These are phyloP conservation scores for Colletotrichum tanaceti DNA, from an alignment of 2,329 filamentous ascomycete genomes.

Conservation along the genomic window DNA sequence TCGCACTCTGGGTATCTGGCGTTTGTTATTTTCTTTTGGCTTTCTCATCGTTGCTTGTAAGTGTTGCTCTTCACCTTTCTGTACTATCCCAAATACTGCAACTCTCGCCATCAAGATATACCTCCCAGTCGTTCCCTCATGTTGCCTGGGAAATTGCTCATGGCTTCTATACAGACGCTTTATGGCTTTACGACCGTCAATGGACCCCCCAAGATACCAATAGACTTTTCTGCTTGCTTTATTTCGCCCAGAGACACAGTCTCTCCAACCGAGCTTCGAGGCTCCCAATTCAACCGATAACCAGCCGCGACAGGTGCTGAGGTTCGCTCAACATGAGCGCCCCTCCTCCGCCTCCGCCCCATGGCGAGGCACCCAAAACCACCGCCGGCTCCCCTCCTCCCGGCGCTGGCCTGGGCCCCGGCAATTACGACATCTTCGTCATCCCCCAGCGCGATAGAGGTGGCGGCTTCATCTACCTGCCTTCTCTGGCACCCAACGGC, in stretches of 20 bases:
- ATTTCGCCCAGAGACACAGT: background rate
- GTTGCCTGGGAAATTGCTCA: constrained; percentile 19
- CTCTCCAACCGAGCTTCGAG: constrained; percentile 15
- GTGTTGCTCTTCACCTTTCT: constrained; percentile 5
- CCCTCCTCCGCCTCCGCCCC: constrained; percentile 86
- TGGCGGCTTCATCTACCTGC: constrained; percentile 92
- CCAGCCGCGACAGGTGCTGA: constrained; percentile 38
- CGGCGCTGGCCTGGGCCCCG: constrained; percentile 77
- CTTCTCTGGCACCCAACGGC: constrained; percentile 83
- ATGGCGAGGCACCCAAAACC: constrained; percentile 81
- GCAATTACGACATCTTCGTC: constrained; percentile 97
- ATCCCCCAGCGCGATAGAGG: constrained; percentile 93
- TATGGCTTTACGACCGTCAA: constrained; percentile 49
- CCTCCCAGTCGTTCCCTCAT: background rate
- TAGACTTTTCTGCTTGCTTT: constrained; percentile 45
- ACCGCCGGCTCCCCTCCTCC: constrained; percentile 60
- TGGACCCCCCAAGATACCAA: constrained; percentile 53
- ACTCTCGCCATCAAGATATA: constrained; percentile 3
- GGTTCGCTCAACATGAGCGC: constrained; percentile 56
- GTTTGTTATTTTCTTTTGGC: constrained; percentile 40
- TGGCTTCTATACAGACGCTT: constrained; percentile 38
- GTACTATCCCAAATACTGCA: too few relatives aligned
- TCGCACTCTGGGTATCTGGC: constrained; percentile 37
- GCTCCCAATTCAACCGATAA: constrained; percentile 3
- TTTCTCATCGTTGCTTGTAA: constrained; percentile 35